Evolutionary conservation across 2,329 filamentous ascomycete genomes (phyloP).

Genomic region (Penicillium italicum): DNA sequence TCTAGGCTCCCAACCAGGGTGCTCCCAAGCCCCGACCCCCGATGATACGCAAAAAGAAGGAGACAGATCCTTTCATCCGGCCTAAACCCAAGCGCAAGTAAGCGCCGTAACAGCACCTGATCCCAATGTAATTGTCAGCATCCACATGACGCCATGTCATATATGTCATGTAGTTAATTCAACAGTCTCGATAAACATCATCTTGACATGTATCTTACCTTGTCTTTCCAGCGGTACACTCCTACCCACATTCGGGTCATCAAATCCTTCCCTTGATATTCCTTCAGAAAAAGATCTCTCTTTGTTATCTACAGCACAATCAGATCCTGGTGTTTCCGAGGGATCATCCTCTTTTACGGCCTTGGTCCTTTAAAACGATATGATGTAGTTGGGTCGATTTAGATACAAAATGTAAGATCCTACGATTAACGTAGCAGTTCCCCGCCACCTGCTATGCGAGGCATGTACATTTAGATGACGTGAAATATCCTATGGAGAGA

Average conservation of each 20-base stretch:
- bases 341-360: background rate
- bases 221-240: background rate
- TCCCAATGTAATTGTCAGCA: background rate
- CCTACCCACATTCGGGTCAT: background rate
- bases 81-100: constrained; percentile 35
- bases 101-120: background rate
- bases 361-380: background rate
- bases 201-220: background rate
- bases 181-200: background rate
- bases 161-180: background rate
- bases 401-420: background rate
- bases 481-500: background rate
- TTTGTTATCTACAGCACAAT: background rate
- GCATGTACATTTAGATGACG: background rate
- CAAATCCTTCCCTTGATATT: background rate
- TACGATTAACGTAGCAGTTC: background rate
- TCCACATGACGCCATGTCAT: background rate
- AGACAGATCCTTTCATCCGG: constrained; percentile 41
- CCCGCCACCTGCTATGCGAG: background rate
- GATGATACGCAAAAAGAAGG: constrained; percentile 39
- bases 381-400: background rate
- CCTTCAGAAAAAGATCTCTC: background rate
- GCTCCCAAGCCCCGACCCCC: constrained; percentile 24
- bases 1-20: constrained; percentile 18
- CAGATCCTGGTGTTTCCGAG: background rate